Base-by-base conservation (phyloP, 148 eudicot species). In the Nepenthes gracilis region DNA sequence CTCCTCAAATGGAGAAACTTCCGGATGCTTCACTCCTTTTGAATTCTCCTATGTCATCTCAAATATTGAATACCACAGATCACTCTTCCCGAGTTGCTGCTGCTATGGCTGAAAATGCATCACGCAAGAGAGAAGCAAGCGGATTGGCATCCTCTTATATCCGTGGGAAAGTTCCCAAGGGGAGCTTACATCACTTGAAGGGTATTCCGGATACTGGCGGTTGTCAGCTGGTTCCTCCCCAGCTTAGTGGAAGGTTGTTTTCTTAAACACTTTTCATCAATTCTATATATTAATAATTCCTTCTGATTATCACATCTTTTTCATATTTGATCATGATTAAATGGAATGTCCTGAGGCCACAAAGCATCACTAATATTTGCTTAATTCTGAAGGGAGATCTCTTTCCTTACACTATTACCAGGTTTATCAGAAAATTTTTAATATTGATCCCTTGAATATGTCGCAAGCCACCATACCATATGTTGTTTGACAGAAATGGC, bases 11-110 rank as follows among this genome's bases (percentile, higher is more conserved):
- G 76, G 23, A 23, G 23, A 84, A 74, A 68, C 95, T 90, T 61
- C 97, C 97, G 60, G 88, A 84, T 74, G 95, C 88, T 43, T 80
- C 95, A 53, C 2, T 79, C 59, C 88, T 90, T 61, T 71, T 90
- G 67, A 75, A 69, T 75, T 78, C 91, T 32, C 87, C 95, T 12
- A 37, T 66, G 52, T 61, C 78, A 53, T 69, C 86, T 57, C 69
- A 68, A 64, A 23, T 63, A 48, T 51, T 55, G 33, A 68, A 56
- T 63, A 74, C 78, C 48, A 63, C 54, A 43, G 91, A 88, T 70
- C 98, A 93, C 76, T 76, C 84, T 61, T 83, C 88, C 15, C 83
- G 88, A 64, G 98, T 93, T 75, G 96, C 88, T 61, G 87, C 94
- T 67, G 91, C 96, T 35, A 73, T 82, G 76, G 94, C 94, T 60